Percentiles rank a stretch among this genome's conserved stretches.
Conservation (phyloP, 805 yeast species). For the Schizosaccharomyces cryophilus region DNA sequence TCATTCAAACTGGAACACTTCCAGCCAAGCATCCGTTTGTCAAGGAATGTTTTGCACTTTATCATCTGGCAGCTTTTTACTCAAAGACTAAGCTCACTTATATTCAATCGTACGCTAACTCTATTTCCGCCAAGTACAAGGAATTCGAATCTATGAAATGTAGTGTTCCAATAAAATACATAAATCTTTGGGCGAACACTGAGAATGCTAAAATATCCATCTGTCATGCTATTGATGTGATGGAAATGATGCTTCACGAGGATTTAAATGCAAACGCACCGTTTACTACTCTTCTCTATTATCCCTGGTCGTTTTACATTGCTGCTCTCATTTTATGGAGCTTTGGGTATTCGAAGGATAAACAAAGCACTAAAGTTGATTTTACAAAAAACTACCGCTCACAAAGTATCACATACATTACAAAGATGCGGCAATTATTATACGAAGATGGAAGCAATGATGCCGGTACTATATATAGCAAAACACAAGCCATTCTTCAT, state of each 20-base stretch:
- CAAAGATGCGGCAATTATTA: background rate
- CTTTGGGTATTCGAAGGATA: background rate
- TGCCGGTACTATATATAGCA: background rate
- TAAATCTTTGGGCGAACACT: background rate
- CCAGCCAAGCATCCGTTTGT: background rate
- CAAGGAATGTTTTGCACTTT: background rate
- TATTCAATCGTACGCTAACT: background rate
- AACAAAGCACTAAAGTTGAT: background rate
- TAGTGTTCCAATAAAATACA: background rate
- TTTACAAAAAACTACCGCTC: background rate
- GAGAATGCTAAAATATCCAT: background rate
- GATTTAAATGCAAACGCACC: background rate
- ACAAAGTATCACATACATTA: background rate
- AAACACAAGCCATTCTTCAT: background rate
- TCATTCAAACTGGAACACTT: background rate
- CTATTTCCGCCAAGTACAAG: background rate
- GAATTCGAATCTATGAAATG: background rate
- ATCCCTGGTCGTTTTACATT: background rate
- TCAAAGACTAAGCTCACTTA: background rate
- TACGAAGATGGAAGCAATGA: background rate
- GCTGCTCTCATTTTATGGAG: background rate
- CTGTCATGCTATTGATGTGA: background rate
- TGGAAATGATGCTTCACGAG: background rate
- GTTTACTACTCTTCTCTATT: background rate
- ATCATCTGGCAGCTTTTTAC: background rate